A percentile compares a stretch with the other conserved stretches of the same genome.
Conservation (phyloP, 495 filamentous ascomycete species). For the Talaromyces proteolyticus region DNA sequence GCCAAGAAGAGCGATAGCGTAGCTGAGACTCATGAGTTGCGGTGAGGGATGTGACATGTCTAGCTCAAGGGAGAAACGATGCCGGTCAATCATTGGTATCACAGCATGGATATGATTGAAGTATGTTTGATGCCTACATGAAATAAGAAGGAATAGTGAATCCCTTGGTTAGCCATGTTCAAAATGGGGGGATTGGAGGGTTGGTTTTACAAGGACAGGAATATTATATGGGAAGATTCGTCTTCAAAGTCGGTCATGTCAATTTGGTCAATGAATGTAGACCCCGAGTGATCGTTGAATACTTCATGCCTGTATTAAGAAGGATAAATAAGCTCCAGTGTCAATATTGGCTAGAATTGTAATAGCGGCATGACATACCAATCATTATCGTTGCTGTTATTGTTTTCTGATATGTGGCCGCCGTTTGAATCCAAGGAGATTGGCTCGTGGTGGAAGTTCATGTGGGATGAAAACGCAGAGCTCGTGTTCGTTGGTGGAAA, state of each 20-base stretch:
- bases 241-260: not conserved
- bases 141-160: not conserved
- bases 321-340: not conserved
- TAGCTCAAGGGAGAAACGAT: conserved; percentile 10
- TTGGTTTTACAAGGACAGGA: not conserved
- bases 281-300: not conserved
- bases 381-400: not conserved
- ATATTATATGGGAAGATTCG: conserved; percentile 1
- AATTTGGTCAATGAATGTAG: not conserved
- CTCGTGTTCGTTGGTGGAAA: not conserved
- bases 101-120: conserved; percentile 11
- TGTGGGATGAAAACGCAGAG: not conserved
- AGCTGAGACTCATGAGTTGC: conserved; percentile 8
- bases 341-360: not conserved
- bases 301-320: not conserved
- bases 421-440: not conserved
- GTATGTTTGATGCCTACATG: conserved; percentile 11
- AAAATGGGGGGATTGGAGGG: not conserved
- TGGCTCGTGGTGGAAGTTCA: not conserved
- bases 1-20: conserved; percentile 10
- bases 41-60: conserved; percentile 2
- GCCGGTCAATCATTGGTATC: conserved; percentile 8
- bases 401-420: not conserved
- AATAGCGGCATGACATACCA: not conserved
- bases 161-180: not conserved